These are phyloP conservation scores for Mollisiaceae sp. DNA, from an alignment of 2,329 filamentous ascomycete species.

Conservation along the genomic window DNA sequence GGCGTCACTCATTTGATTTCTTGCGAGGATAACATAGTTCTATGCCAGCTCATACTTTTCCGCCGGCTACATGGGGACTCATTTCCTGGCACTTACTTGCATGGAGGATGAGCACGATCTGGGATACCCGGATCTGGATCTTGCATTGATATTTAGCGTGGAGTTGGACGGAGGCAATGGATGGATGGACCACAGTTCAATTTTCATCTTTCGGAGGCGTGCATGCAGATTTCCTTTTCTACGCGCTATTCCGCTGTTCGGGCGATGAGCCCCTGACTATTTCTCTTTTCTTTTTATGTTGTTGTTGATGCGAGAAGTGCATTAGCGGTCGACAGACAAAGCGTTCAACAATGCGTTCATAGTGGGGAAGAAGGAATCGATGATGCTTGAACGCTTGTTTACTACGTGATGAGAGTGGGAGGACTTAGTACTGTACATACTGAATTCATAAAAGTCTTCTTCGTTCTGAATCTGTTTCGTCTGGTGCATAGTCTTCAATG, in stretches of 20 bases:
- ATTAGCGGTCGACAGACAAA: not conserved
- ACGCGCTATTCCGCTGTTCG: too few species aligned
- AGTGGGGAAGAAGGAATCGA: not conserved
- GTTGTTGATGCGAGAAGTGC: not conserved
- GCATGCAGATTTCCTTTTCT: too few species aligned
- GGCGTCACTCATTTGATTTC: not conserved
- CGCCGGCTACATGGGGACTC: not conserved
- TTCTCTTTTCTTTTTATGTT: too few species aligned
- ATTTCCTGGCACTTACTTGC: not conserved
- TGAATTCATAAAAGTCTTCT: not conserved
- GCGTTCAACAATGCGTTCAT: too few species aligned
- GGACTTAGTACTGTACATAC: not conserved
- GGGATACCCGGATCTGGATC: not conserved
- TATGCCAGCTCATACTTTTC: too few species aligned
- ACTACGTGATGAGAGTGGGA: not conserved
- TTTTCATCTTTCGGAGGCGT: too few species aligned
- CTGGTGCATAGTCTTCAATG: too few species aligned
- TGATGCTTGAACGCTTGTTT: too few species aligned
- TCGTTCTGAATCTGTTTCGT: not conserved
- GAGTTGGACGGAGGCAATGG: not conserved
- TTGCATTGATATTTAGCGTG: slow-evolving; percentile 9
- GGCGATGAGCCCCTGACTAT: too few species aligned
- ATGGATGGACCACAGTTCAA: too few species aligned
- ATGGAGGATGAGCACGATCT: not conserved
- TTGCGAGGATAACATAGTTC: not conserved